Evolutionary conservation across 2,329 filamentous ascomycete species (phyloP).

Genomic region (Ophiosphaerella narmari): DNA sequence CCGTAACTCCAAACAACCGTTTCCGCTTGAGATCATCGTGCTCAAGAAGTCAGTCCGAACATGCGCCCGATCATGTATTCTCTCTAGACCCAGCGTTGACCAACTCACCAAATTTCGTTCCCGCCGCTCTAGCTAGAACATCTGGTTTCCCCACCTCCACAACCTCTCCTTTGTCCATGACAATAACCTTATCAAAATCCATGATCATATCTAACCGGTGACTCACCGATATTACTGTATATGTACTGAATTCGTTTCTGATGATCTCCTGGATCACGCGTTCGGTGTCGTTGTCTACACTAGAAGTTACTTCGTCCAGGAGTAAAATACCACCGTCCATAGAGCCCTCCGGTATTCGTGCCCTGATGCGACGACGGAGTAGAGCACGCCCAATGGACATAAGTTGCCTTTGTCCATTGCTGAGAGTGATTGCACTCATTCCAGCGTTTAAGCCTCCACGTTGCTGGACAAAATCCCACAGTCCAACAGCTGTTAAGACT

Average conservation of each 20-base stretch:
- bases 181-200: slow-evolving; percentile 27
- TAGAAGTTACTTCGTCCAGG: slow-evolving; percentile 33
- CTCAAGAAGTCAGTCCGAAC: too few species aligned
- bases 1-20: too few species aligned
- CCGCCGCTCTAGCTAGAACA: not conserved
- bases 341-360: not conserved
- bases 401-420: slow-evolving; percentile 62
- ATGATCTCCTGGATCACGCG: slow-evolving; percentile 60
- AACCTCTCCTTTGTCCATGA: slow-evolving; percentile 48
- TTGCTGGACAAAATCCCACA: slow-evolving; percentile 43
- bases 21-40: too few species aligned
- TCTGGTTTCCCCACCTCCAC: slow-evolving; percentile 42
- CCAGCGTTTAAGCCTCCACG: slow-evolving; percentile 11
- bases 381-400: slow-evolving; percentile 64
- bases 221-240: slow-evolving; percentile 21
- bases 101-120: not conserved
- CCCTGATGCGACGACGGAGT: slow-evolving; percentile 34
- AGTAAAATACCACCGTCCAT: slow-evolving; percentile 19
- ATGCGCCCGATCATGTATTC: too few species aligned
- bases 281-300: slow-evolving; percentile 62
- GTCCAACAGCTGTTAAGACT: slow-evolving; percentile 49
- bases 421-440: slow-evolving; percentile 8
- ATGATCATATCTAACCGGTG: slow-evolving; percentile 26
- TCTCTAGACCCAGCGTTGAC: not conserved
- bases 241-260: slow-evolving; percentile 52